phyloP scores from a whole-genome alignment of 257 asterid genomes.

The Gentiana straminea region DNA sequence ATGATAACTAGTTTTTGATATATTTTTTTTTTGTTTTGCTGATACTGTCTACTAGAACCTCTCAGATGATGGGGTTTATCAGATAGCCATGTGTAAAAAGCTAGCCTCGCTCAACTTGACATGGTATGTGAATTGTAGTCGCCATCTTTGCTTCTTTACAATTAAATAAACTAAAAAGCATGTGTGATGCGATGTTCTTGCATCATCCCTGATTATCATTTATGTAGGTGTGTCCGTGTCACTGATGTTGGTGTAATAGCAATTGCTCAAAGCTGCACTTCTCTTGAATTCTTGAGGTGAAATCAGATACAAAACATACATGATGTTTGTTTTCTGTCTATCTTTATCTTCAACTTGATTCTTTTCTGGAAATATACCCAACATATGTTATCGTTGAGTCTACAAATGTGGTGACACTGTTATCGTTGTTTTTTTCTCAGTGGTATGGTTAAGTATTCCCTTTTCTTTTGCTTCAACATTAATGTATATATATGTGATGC shows the following conservation, averaged over 20 bases:
- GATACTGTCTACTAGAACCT: slow-evolving; percentile 44
- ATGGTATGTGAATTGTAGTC: slow-evolving; percentile 41
- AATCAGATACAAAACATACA: background rate
- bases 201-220: slow-evolving; percentile 8
- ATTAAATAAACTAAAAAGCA: too few species aligned
- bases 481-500: slow-evolving; percentile 13
- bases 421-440: background rate
- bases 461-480: background rate
- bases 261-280: slow-evolving; percentile 65
- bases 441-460: background rate
- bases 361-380: too few species aligned
- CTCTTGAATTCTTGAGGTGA: slow-evolving; percentile 78
- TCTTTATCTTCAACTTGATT: background rate
- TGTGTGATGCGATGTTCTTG: background rate
- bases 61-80: slow-evolving; percentile 73
- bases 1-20: background rate
- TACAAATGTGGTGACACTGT: background rate
- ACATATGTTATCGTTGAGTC: too few species aligned
- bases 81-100: slow-evolving; percentile 70
- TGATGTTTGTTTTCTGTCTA: too few species aligned
- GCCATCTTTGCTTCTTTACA: too few species aligned
- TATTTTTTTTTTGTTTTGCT: background rate
- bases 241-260: slow-evolving; percentile 77
- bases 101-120: slow-evolving; percentile 63
- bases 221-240: slow-evolving; percentile 60